A percentile compares a stretch with the other conserved stretches of the same genome.
phyloP scores from a whole-genome alignment of 108 stramenopile genomes.

The Epithemia pelagica region DNA sequence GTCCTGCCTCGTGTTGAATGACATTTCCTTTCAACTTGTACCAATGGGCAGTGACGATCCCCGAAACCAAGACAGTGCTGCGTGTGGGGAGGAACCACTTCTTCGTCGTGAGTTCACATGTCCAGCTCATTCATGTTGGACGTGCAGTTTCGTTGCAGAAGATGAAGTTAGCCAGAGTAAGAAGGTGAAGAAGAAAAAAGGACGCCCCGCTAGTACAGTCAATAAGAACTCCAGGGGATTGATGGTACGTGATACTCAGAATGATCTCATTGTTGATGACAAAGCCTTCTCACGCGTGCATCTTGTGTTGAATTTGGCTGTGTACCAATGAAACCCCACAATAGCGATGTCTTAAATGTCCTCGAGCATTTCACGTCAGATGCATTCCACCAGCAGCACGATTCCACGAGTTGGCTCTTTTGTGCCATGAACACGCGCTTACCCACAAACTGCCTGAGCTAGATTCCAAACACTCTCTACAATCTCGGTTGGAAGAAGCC shows the following conservation, averaged over 20 bases:
- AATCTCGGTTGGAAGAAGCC: slow-evolving; percentile 37
- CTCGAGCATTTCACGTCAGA: slow-evolving; percentile 73
- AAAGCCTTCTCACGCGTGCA: not conserved
- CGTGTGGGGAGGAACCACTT: too few species aligned
- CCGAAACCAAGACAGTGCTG: not conserved
- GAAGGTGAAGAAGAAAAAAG: too few species aligned
- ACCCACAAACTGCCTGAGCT: slow-evolving; percentile 60
- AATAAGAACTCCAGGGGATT: not conserved
- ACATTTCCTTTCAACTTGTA: slow-evolving; percentile 32
- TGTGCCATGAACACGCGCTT: slow-evolving; percentile 79
- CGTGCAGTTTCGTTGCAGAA: too few species aligned
- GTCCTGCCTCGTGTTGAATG: slow-evolving; percentile 41
- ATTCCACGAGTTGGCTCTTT: slow-evolving; percentile 77
- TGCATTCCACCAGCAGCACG: slow-evolving; percentile 77
- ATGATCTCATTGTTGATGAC: not conserved
- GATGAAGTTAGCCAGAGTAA: too few species aligned
- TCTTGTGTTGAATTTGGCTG: not conserved
- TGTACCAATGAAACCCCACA: not conserved
- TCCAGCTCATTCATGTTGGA: slow-evolving; percentile 89
- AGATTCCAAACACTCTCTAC: slow-evolving; percentile 48
- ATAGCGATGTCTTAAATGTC: slow-evolving; percentile 78
- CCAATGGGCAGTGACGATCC: not conserved
- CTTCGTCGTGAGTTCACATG: slow-evolving; percentile 48
- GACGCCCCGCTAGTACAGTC: too few species aligned
- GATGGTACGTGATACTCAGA: not conserved